These are phyloP conservation scores for Penicillium sp. DNA, from an alignment of 2,329 filamentous ascomycete genomes.

Conservation along the genomic window DNA sequence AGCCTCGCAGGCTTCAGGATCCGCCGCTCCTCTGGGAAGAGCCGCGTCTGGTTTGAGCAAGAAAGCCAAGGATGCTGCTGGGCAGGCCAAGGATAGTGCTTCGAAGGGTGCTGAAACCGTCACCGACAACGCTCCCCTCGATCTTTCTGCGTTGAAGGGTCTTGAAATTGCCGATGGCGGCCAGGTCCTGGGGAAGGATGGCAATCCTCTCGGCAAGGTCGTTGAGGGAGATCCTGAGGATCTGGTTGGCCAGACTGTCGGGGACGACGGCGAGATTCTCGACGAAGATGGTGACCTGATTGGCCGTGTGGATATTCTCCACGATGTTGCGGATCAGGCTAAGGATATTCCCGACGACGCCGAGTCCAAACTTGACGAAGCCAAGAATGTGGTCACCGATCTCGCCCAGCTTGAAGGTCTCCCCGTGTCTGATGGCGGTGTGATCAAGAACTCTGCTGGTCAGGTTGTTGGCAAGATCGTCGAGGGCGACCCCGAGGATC, in stretches of 20 bases:
- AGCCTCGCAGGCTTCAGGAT: conserved; percentile 32
- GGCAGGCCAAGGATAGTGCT: conserved; percentile 18
- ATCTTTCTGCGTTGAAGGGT: conserved; percentile 42
- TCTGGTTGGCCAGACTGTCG: conserved; percentile 44
- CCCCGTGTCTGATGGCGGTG: conserved; percentile 55
- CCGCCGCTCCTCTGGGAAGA: conserved; percentile 21
- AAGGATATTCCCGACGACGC: conserved; percentile 22
- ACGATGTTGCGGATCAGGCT: conserved; percentile 28
- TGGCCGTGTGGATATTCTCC: conserved; percentile 38
- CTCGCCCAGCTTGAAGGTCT: conserved; percentile 39
- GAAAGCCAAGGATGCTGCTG: conserved; percentile 21
- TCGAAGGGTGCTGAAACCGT: conserved; percentile 12
- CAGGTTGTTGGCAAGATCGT: conserved; percentile 41
- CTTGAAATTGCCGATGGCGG: conserved; percentile 41
- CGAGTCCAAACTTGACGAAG: conserved; percentile 13
- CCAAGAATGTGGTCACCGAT: conserved; percentile 35
- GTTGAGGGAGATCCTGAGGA: conserved; percentile 45
- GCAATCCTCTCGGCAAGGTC: conserved; percentile 40
- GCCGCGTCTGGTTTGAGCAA: conserved; percentile 16
- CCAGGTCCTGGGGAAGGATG: conserved; percentile 38
- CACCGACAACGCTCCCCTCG: conserved; percentile 21
- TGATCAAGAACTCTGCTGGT: conserved; percentile 50
- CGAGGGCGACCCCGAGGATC: conserved; percentile 41
- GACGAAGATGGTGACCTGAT: conserved; percentile 39
- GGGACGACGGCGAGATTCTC: conserved; percentile 37